Percentiles rank a stretch among this genome's conserved stretches.
Evolutionary conservation across 495 filamentous ascomycete species (phyloP).

Genomic region (Penicillium flavigenum): DNA sequence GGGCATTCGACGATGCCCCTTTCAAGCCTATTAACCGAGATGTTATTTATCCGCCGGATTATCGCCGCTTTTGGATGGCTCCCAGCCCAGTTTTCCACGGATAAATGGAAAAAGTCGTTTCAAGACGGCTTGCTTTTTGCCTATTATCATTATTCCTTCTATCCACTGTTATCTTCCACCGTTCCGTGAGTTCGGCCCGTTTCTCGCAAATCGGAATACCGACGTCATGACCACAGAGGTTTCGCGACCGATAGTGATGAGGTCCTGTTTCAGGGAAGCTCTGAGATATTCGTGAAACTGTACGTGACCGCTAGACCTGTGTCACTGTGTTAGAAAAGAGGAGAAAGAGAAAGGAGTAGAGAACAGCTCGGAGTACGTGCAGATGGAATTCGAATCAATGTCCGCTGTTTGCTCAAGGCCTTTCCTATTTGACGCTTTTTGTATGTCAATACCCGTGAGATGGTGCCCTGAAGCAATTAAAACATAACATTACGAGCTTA

Average conservation of each 20-base stretch:
- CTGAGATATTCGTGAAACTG: not conserved
- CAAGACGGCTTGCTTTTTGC: not conserved
- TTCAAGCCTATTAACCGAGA: conserved; percentile 20
- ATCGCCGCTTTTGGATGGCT: not conserved
- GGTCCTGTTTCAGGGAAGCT: not conserved
- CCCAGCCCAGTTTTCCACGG: not conserved
- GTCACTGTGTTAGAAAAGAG: not conserved
- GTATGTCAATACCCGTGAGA: no score
- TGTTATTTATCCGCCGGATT: conserved; percentile 1
- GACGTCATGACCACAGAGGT: conserved; percentile 22
- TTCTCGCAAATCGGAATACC: conserved; percentile 25
- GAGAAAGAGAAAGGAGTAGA: no score
- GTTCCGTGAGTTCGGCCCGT: conserved; percentile 5
- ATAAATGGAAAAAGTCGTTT: not conserved
- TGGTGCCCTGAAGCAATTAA: no score
- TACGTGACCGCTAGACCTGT: not conserved
- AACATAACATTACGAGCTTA: no score
- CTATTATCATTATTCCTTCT: not conserved
- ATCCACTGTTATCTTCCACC: not conserved
- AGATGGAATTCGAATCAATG: not conserved
- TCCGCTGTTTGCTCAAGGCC: not conserved
- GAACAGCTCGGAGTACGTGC: no score
- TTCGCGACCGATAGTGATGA: not conserved
- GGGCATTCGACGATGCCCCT: conserved; percentile 8
- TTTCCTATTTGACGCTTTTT: not conserved